Base-by-base conservation (phyloP, 108 stramenopile species). In the Nitzschia sp. region DNA sequence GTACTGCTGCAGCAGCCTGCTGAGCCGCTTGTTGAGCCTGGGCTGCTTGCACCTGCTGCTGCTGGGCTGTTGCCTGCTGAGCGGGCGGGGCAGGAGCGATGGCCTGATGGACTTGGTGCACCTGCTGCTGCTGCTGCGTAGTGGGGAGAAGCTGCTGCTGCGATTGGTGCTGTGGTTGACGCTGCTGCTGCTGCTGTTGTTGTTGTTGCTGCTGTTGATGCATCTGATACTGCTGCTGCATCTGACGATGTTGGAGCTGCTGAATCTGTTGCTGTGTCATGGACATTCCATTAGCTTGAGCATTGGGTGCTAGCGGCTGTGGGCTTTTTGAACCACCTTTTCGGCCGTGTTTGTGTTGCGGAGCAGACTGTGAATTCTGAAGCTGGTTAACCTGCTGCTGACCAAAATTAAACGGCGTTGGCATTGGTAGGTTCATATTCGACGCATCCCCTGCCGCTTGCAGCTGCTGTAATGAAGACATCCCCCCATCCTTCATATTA, bases 21-120 rank as follows among this genome's bases (percentile, higher is more conserved):
- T 51, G 28, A 23, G 73, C 64, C 1, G 64, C 54, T 19, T 51
- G 74, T 46, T 67, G 54, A 51, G 59, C 66, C 49, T 66, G 66
- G 36, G 46, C 24, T 54, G 62, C 51, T 60, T 68, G 60, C 25
- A 62, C 46, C n/a, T 60, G 69, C 59, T 70, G 69, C 30, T 68
- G 64, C 24, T 64, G 63, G 45, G 29, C 54, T 35, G 31, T 32
- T 19, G 57, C 73, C 55, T 54, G 56, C 35, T 72, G 59, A 26
- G 31, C 34, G 31, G 28, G 24, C 42, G 33, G 35, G 57, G 60
- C 51, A 18, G 60, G 19, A 17, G 51, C n/a, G 0, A 31, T 1
- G 24, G 46, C 48, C 1, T 51, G 28, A 26, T 57, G 56, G 1
- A 57, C 54, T 33, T 75, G 80, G 5, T 49, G 65, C 21, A 54